phyloP scores from a whole-genome alignment of 2,329 filamentous ascomycete genomes.

The Chaetomium sp. region DNA sequence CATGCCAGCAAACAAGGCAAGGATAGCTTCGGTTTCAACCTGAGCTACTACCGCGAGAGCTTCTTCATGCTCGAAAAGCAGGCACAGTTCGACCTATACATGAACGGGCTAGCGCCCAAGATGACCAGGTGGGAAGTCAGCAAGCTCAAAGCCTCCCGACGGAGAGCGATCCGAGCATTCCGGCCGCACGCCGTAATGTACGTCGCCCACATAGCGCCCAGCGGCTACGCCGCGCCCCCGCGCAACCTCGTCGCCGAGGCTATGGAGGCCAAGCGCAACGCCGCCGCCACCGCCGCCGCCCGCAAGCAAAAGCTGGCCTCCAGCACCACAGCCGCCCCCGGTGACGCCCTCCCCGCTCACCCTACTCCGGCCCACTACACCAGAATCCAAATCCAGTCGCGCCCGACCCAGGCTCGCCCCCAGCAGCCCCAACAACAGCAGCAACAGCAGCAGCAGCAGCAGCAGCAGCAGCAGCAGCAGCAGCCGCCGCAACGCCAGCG shows the following conservation, averaged over 20 bases:
- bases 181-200: slow-evolving; percentile 18
- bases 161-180: neutral
- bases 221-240: neutral
- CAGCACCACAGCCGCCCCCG: neutral
- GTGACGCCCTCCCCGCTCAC: neutral
- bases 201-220: slow-evolving; percentile 8
- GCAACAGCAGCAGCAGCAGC: too few relatives aligned
- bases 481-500: too few relatives aligned
- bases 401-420: too few relatives aligned
- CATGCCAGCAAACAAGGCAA: neutral
- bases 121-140: slow-evolving; percentile 11
- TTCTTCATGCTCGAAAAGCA: slow-evolving; percentile 9
- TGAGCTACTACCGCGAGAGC: slow-evolving; percentile 15
- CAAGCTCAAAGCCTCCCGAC: neutral
- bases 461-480: too few relatives aligned
- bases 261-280: neutral
- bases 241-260: slow-evolving; percentile 6
- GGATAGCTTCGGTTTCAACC: slow-evolving; percentile 4
- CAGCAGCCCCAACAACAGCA: too few relatives aligned
- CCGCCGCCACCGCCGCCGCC: neutral
- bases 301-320: neutral
- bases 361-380: neutral
- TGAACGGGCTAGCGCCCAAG: slow-evolving; percentile 18
- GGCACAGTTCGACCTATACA: slow-evolving; percentile 23
- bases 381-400: too few relatives aligned